Conservation (phyloP, 176 grass and related monocot species). For the Otatea glauca region DNA sequence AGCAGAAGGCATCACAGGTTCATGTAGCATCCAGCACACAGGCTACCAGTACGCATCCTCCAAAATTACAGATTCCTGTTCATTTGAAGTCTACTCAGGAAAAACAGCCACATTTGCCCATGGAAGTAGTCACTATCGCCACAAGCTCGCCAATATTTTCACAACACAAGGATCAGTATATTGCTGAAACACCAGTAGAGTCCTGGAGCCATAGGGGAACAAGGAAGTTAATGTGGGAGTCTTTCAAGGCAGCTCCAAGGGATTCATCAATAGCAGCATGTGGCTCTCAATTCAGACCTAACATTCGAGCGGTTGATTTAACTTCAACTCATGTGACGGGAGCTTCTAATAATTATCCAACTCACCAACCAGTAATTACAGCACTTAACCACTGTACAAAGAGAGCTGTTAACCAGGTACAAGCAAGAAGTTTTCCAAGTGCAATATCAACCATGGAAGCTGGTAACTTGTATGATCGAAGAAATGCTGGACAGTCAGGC, state of each 20-base stretch:
- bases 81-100: slow-evolving; percentile 26
- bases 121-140: slow-evolving; percentile 44
- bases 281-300: slow-evolving; percentile 47
- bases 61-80: slow-evolving; percentile 22
- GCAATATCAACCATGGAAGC: slow-evolving; percentile 39
- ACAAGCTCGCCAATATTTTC: slow-evolving; percentile 39
- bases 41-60: slow-evolving; percentile 21
- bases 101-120: slow-evolving; percentile 17
- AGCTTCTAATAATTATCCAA: slow-evolving; percentile 35
- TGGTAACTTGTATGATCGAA: slow-evolving; percentile 41
- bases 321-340: slow-evolving; percentile 38
- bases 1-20: slow-evolving; percentile 34
- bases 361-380: slow-evolving; percentile 28
- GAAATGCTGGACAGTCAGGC: slow-evolving; percentile 31
- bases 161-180: slow-evolving; percentile 38
- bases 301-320: slow-evolving; percentile 27
- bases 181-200: slow-evolving; percentile 30
- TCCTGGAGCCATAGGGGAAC: slow-evolving; percentile 22
- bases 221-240: slow-evolving; percentile 48
- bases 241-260: slow-evolving; percentile 37
- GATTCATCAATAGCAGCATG: slow-evolving; percentile 23
- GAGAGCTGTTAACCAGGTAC: slow-evolving; percentile 29
- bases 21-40: slow-evolving; percentile 16
- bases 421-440: slow-evolving; percentile 33
- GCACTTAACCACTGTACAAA: slow-evolving; percentile 22